phyloP scores from a whole-genome alignment of 805 yeast species.

The Kuraishia hungarica region DNA sequence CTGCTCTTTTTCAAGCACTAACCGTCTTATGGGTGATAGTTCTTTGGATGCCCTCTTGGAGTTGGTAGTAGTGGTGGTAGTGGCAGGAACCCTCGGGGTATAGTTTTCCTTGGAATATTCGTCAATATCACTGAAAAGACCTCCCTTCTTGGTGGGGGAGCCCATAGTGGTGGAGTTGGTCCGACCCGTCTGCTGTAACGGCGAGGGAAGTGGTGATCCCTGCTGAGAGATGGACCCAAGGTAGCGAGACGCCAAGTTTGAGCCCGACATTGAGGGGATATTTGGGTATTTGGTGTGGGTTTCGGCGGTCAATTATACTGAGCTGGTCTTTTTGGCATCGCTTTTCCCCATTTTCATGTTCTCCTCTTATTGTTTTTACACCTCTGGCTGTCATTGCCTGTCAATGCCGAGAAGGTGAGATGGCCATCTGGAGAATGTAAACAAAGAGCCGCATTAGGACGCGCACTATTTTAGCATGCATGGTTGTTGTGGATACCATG shows the following conservation, averaged over 20 bases:
- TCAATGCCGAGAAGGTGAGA: no score
- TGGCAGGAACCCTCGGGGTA: slow-evolving; percentile 8
- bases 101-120: slow-evolving; percentile 13
- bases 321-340: no score
- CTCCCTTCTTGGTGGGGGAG: slow-evolving; percentile 1
- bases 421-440: background rate
- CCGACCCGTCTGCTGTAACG: slow-evolving; percentile 7
- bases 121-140: background rate
- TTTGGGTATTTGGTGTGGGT: no score
- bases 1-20: slow-evolving; percentile 23
- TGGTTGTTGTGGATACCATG: background rate
- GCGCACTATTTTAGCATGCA: background rate
- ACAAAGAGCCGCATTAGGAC: background rate
- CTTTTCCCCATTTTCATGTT: no score
- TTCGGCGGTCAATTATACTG: no score
- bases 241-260: slow-evolving; percentile 20
- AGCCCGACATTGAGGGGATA: slow-evolving; percentile 1
- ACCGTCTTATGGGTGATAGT: slow-evolving; percentile 22
- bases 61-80: background rate
- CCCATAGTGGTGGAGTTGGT: slow-evolving; percentile 1
- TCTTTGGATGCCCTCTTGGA: background rate
- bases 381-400: no score
- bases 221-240: slow-evolving; percentile 19
- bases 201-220: background rate
- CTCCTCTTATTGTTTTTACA: no score